Evolutionary conservation across 257 asterid genomes (phyloP).

Genomic region (Galeopsis tetrahit): DNA sequence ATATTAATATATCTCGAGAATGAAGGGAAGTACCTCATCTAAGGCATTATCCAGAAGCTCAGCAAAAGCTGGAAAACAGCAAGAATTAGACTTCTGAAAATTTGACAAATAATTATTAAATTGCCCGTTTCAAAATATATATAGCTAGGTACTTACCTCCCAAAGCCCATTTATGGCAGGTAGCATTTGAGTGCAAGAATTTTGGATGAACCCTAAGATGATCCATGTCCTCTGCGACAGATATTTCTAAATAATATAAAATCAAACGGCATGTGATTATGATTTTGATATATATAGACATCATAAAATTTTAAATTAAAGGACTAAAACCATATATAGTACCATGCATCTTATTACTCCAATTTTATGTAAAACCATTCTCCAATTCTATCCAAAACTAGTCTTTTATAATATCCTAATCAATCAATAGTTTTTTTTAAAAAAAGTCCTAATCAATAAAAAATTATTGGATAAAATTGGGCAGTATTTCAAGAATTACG

Average conservation of each 20-base stretch:
- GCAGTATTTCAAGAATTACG: too few species aligned
- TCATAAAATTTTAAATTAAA: too few species aligned
- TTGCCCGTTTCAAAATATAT: not conserved
- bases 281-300: too few species aligned
- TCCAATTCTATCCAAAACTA: too few species aligned
- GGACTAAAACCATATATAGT: too few species aligned
- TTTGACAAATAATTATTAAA: not conserved
- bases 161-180: slow-evolving; percentile 90
- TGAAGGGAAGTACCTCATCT: slow-evolving; percentile 59
- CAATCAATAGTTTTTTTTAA: too few species aligned
- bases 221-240: slow-evolving; percentile 61
- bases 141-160: slow-evolving; percentile 56
- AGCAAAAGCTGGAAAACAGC: slow-evolving; percentile 61
- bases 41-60: slow-evolving; percentile 89
- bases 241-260: too few species aligned
- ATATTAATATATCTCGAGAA: not conserved
- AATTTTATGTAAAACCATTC: too few species aligned
- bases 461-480: too few species aligned
- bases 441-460: too few species aligned
- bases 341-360: not conserved
- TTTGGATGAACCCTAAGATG: slow-evolving; percentile 73
- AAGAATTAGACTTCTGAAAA: not conserved
- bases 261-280: too few species aligned
- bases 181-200: slow-evolving; percentile 90
- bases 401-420: too few species aligned